Percentiles rank a stretch among this genome's conserved stretches.
These are phyloP conservation scores for Diversispora eburnea DNA, from an alignment of 192 early-diverging fungal species.

Conservation along the genomic window DNA sequence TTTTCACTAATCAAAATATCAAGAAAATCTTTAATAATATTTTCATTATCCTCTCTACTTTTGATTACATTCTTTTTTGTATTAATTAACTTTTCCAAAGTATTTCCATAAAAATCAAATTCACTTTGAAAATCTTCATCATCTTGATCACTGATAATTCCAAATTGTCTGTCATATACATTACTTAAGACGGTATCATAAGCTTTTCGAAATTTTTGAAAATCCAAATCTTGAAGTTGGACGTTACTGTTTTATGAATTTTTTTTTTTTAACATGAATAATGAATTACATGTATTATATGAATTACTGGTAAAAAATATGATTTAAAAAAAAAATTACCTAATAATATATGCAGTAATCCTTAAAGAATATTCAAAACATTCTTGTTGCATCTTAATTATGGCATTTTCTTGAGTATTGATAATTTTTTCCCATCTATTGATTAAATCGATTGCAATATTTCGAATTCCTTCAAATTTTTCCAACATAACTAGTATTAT, in stretches of 20 bases:
- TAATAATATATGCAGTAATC: not conserved
- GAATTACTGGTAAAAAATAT: too few relatives aligned
- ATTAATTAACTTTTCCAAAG: not conserved
- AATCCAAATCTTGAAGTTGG: not conserved
- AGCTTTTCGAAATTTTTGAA: not conserved
- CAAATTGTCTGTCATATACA: slow-evolving; percentile 20
- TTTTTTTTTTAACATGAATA: not conserved
- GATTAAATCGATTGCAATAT: slow-evolving; percentile 9
- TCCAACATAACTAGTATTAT: not conserved
- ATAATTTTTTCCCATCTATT: not conserved
- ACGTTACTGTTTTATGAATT: not conserved
- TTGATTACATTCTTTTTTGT: not conserved
- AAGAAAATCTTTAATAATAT: slow-evolving; percentile 1
- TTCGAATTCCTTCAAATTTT: not conserved
- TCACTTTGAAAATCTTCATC: not conserved
- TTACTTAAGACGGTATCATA: slow-evolving; percentile 1
- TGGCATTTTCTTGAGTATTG: not conserved
- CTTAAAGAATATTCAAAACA: not conserved
- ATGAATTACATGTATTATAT: not conserved
- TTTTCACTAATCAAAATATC: slow-evolving; percentile 6
- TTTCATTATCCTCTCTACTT: not conserved
- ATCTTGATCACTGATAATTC: not conserved
- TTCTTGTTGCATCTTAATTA: slow-evolving; percentile 11
- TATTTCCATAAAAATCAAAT: not conserved
- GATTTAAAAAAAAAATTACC: not conserved